Percentiles rank a stretch among this genome's conserved stretches.
Evolutionary conservation across 768 basidiomycete species (phyloP).

Genomic region (Sistotremastrum suecicum): DNA sequence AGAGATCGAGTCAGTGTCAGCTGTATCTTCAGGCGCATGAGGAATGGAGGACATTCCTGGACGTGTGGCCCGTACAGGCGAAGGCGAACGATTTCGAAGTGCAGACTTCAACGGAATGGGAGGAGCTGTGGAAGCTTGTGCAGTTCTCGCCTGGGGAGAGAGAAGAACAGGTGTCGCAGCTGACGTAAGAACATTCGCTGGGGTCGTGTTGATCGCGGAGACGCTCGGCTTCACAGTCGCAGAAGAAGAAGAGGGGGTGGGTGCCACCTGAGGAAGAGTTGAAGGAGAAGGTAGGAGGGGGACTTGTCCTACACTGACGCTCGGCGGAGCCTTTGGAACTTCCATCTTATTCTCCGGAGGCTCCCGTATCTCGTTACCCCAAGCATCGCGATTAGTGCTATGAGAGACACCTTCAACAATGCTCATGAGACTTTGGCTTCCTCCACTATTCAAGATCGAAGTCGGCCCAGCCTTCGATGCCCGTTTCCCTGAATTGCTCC

Average conservation of each 20-base stretch:
- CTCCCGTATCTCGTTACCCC: slow-evolving; percentile 10
- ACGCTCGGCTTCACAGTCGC: neutral
- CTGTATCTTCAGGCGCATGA: slow-evolving; percentile 11
- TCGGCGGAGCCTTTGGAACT: slow-evolving; percentile 33
- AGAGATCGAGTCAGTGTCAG: slow-evolving; percentile 36
- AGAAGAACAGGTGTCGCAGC: slow-evolving; percentile 13
- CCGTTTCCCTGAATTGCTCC: no score
- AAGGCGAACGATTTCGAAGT: slow-evolving; percentile 39
- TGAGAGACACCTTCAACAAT: slow-evolving; percentile 50
- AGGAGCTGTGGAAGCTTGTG: neutral
- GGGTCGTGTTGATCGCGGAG: neutral
- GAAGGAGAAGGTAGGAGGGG: slow-evolving; percentile 1
- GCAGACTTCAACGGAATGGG: slow-evolving; percentile 45
- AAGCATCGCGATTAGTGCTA: slow-evolving; percentile 17
- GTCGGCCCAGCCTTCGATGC: neutral
- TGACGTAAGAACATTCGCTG: slow-evolving; percentile 23
- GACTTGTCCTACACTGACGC: slow-evolving; percentile 16
- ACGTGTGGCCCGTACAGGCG: slow-evolving; percentile 19
- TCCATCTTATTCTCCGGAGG: slow-evolving; percentile 21
- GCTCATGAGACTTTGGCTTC: slow-evolving; percentile 40
- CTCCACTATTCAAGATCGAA: slow-evolving; percentile 1
- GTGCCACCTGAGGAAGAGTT: slow-evolving; percentile 1
- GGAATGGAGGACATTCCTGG: neutral
- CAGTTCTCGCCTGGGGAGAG: neutral
- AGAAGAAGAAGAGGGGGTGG: neutral